Conservation (phyloP, 805 yeast genomes). For the Ogataea polymorpha region DNA sequence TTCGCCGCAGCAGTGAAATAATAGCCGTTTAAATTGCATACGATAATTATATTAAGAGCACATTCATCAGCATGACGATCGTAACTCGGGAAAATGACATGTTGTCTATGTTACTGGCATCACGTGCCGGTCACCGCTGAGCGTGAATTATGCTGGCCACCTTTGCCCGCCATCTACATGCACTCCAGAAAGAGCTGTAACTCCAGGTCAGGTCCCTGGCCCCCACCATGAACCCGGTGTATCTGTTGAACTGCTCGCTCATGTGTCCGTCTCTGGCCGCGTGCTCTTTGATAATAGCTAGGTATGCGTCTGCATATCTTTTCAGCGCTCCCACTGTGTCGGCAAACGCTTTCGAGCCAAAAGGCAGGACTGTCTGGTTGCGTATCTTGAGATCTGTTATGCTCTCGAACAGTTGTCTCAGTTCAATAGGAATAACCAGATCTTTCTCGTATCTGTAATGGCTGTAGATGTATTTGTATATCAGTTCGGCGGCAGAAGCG, state of each 20-base stretch:
- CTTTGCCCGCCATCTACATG: slow-evolving; percentile 60
- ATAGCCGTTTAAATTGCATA: neutral
- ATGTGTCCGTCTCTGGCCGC: slow-evolving; percentile 65
- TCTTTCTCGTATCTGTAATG: slow-evolving; percentile 39
- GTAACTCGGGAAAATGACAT: slow-evolving; percentile 4
- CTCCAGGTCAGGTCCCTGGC: slow-evolving; percentile 91
- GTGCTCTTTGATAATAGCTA: slow-evolving; percentile 56
- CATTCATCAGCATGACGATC: neutral
- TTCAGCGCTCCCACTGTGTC: slow-evolving; percentile 45
- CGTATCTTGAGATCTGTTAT: slow-evolving; percentile 25
- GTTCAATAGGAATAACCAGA: slow-evolving; percentile 34
- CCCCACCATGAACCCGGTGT: slow-evolving; percentile 83
- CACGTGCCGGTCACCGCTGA: neutral
- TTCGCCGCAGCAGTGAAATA: slow-evolving; percentile 28
- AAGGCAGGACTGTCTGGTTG: slow-evolving; percentile 29
- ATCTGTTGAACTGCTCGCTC: slow-evolving; percentile 85
- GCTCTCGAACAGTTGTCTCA: slow-evolving; percentile 18
- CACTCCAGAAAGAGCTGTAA: slow-evolving; percentile 71
- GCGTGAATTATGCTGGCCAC: slow-evolving; percentile 29
- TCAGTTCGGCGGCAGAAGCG: slow-evolving; percentile 61
- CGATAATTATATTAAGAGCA: slow-evolving; percentile 6
- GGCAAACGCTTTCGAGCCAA: slow-evolving; percentile 42
- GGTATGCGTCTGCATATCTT: slow-evolving; percentile 63
- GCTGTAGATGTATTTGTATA: slow-evolving; percentile 53
- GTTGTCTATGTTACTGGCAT: neutral